Evolutionary conservation across 1,284 basidiomycete species (phyloP), one percentile per base, ranked within the genome.

Genomic region (Malassezia equina): DNA sequence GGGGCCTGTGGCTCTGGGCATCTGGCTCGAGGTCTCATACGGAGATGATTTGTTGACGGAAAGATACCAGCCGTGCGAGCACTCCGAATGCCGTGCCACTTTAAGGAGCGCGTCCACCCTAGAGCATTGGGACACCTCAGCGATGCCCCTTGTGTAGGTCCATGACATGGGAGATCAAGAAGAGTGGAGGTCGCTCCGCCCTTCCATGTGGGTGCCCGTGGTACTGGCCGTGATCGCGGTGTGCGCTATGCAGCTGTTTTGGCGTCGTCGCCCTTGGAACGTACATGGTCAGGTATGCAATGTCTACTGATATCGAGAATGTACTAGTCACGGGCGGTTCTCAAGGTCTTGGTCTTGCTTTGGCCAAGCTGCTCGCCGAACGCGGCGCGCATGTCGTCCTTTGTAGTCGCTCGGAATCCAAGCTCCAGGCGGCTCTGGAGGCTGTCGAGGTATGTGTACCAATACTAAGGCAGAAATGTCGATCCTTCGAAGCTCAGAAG

Each of bases 361-460:
- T 90, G 0, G 85, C 87, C 0, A 78, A 81, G 34, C 77, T 83
- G 34, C 79, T 90, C 11, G 81, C 83, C n/a, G 76, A 79, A 60
- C 78, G 79, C 50, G 88, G 88, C 1, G 86, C 87, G 1, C 78
- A 87, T 69, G 84, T 91, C 3, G 85, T 85, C 1, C 85, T 91
- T 58, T 84, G 89, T 29, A 86, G 87, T 39, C 79, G 87, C 24
- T 81, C 84, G 62, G 77, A 82, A 60, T 75, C 77, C 41, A 84
- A 82, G 59, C 77, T 88, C 25, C 75, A 80, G 47, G 76, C 73
- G 15, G 86, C 86, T 0, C 62, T 85, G 11, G 75, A 75, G 21
- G 76, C 80, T 55, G 69, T 90, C 24, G 82, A 88, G 79, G 86
- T 84, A 46, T 36, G 36, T 40, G n/a, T 9, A 13, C 5, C 21